A percentile compares a stretch with the other conserved stretches of the same genome.
phyloP scores from a whole-genome alignment of 768 basidiomycete genomes.

The Tylopilus intermedius region DNA sequence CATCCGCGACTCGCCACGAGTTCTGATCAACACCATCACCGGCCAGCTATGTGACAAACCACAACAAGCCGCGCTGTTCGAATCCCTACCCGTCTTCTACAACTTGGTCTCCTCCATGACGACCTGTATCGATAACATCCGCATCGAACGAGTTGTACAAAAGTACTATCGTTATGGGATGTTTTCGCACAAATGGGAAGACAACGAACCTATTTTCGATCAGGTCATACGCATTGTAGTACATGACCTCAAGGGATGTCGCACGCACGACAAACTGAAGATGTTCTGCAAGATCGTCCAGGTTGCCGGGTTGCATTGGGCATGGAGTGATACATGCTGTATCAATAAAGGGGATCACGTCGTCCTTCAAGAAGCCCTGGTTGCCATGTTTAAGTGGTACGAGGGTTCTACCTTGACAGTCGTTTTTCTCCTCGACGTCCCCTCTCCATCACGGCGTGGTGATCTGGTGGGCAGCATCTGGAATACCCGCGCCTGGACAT shows the following conservation, averaged over 20 bases:
- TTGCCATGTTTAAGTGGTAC: slow-evolving; percentile 1
- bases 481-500: not conserved
- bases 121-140: no score
- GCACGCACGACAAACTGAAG: not conserved
- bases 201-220: not conserved
- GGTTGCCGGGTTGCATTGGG: not conserved
- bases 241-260: not conserved
- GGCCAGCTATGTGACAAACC: no score
- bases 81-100: no score
- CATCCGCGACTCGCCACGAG: no score
- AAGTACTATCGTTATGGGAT: no score
- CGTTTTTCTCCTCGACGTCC: not conserved
- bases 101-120: no score
- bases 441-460: not conserved
- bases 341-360: not conserved
- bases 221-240: not conserved
- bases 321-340: not conserved
- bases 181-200: no score
- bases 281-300: not conserved
- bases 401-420: not conserved
- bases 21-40: no score
- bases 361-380: not conserved
- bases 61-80: no score
- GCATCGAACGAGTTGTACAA: no score
- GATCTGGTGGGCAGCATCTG: not conserved